phyloP scores from a whole-genome alignment of 257 asterid genomes.

The Capsicum pubescens region DNA sequence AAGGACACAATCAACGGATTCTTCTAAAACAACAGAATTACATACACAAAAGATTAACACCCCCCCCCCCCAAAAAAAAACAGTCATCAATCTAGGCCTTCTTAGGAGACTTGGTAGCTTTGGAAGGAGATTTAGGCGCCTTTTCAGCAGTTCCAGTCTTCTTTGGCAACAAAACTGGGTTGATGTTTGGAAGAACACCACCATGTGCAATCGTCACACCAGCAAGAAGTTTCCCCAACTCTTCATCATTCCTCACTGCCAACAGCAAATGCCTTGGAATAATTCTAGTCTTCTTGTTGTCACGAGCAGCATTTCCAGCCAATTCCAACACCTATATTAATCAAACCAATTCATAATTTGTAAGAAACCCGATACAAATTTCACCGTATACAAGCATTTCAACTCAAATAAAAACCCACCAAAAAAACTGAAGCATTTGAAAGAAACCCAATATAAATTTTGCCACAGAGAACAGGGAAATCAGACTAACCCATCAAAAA shows the following conservation, averaged over 20 bases:
- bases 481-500: too few relatives aligned
- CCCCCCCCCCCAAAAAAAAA: too few relatives aligned
- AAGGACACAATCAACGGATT: neutral
- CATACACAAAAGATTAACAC: neutral
- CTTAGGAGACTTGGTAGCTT: conserved; percentile 33
- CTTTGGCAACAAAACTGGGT: conserved; percentile 40
- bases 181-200: conserved; percentile 38
- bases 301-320: conserved; percentile 41
- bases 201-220: conserved; percentile 43
- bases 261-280: conserved; percentile 35
- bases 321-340: conserved; percentile 36
- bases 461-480: too few relatives aligned
- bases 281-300: conserved; percentile 38
- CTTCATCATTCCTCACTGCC: conserved; percentile 42
- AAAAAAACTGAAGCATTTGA: too few relatives aligned
- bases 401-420: neutral
- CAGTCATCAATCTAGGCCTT: conserved; percentile 8
- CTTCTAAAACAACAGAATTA: neutral
- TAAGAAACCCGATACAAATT: neutral
- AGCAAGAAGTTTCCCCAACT: conserved; percentile 34
- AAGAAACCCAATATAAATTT: too few relatives aligned
- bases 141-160: neutral
- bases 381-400: neutral
- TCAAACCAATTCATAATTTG: neutral
- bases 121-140: conserved; percentile 31